Conservation (phyloP, 163 green algal genomes). For the Prototheca stagnorum region DNA sequence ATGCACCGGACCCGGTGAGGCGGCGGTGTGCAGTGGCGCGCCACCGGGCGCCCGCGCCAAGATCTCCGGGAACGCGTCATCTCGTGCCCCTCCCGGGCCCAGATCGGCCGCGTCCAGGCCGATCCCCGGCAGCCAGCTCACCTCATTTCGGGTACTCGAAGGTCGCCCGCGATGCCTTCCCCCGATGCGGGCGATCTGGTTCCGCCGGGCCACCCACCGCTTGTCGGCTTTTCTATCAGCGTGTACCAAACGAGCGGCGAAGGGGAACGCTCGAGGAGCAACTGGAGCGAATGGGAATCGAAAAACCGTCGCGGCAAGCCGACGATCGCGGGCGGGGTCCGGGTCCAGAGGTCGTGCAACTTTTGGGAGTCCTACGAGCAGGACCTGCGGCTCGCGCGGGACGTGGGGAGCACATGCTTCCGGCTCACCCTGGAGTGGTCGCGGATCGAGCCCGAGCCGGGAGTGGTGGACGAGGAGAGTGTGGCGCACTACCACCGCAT, state of each 20-base stretch:
- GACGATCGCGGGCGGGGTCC: slow-evolving; percentile 4
- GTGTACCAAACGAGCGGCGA: slow-evolving; percentile 20
- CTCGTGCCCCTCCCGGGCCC: too few relatives aligned
- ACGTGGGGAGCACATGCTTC: slow-evolving; percentile 55
- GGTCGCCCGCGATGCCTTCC: slow-evolving; percentile 37
- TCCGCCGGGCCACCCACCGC: slow-evolving; percentile 2
- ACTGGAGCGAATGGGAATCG: slow-evolving; percentile 17
- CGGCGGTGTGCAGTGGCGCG: too few relatives aligned
- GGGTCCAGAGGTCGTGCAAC: slow-evolving; percentile 16
- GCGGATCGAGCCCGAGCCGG: slow-evolving; percentile 45
- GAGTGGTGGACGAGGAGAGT: slow-evolving; percentile 34
- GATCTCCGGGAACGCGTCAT: too few relatives aligned
- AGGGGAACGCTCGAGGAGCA: slow-evolving; percentile 7
- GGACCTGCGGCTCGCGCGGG: slow-evolving; percentile 41
- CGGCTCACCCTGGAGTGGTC: slow-evolving; percentile 71
- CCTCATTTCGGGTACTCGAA: too few relatives aligned
- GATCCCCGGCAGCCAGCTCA: too few relatives aligned
- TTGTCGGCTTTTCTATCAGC: slow-evolving; percentile 20
- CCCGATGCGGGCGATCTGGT: neutral
- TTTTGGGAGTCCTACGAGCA: slow-evolving; percentile 45
- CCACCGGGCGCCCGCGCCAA: too few relatives aligned
- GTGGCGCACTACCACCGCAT: slow-evolving; percentile 41
- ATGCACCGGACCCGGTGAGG: too few relatives aligned
- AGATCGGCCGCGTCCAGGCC: too few relatives aligned
- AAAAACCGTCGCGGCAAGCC: slow-evolving; percentile 1